phyloP scores from a whole-genome alignment of 2,329 filamentous ascomycete species.

The Dactylellina drechsleri region DNA sequence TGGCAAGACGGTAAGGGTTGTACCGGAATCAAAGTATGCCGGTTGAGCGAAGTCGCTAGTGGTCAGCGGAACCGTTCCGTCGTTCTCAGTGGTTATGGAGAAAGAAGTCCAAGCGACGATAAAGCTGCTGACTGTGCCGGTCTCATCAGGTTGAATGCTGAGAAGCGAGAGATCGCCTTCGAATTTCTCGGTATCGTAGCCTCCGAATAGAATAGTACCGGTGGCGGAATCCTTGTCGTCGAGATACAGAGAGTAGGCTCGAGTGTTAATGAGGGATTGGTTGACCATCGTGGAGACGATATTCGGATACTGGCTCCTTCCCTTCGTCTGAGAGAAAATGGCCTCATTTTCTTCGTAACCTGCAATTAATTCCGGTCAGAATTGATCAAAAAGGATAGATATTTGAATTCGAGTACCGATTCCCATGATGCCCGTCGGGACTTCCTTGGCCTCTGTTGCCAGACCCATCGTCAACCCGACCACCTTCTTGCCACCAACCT shows the following conservation, averaged over 20 bases:
- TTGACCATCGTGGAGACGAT: constrained; percentile 73
- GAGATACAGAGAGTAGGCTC: constrained; percentile 75
- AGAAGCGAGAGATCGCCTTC: constrained; percentile 67
- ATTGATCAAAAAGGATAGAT: too few species aligned
- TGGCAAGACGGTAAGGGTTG: constrained; percentile 58
- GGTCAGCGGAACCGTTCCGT: constrained; percentile 67
- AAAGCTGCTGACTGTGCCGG: constrained; percentile 61
- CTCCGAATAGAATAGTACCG: constrained; percentile 82
- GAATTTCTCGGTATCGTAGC: constrained; percentile 78
- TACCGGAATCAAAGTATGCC: constrained; percentile 54
- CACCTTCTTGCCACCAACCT: constrained; percentile 18
- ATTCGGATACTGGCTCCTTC: constrained; percentile 66
- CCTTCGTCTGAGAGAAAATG: constrained; percentile 40
- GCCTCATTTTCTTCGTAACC: constrained; percentile 51
- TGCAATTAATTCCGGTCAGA: not conserved
- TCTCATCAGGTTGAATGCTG: constrained; percentile 72
- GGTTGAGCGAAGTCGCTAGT: constrained; percentile 59
- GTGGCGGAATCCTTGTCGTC: constrained; percentile 71
- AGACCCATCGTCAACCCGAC: constrained; percentile 47
- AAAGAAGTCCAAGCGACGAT: constrained; percentile 71
- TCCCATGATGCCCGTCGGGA: constrained; percentile 52
- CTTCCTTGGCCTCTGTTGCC: constrained; percentile 37
- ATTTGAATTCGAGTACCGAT: constrained; percentile 29
- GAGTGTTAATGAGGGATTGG: constrained; percentile 71
- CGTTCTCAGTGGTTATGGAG: constrained; percentile 67